Evolutionary conservation across 169 alveolate genomes (phyloP).

Genomic region (Plasmodium malariae): DNA sequence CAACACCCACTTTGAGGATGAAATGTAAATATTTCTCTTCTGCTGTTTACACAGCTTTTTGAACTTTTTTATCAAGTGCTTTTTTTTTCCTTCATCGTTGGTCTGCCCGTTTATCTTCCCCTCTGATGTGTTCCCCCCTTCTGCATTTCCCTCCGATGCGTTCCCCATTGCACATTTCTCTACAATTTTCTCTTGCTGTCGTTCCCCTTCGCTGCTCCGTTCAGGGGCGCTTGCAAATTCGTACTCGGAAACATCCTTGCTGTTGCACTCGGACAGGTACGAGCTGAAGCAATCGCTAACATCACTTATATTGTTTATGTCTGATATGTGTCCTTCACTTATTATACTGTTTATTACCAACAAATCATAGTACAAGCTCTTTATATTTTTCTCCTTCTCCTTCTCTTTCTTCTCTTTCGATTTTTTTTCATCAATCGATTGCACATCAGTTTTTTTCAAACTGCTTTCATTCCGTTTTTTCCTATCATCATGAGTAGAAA

Average conservation of each 20-base stretch:
- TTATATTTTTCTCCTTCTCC: neutral
- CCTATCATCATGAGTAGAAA: neutral
- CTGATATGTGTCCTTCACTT: conserved; percentile 29
- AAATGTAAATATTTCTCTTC: conserved; percentile 23
- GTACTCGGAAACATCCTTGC: conserved; percentile 43
- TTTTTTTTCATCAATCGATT: neutral
- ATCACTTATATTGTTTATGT: conserved; percentile 38
- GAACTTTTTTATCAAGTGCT: neutral
- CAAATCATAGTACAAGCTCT: conserved; percentile 8
- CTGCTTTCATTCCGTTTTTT: neutral
- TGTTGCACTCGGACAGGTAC: conserved; percentile 52
- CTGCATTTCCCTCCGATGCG: neutral
- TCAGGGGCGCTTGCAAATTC: neutral
- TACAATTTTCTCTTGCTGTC: neutral
- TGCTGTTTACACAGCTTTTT: conserved; percentile 41
- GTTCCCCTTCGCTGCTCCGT: neutral
- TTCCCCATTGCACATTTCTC: neutral
- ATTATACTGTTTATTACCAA: conserved; percentile 22
- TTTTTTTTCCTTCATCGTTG: neutral
- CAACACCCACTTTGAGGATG: conserved; percentile 57
- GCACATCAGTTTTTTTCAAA: neutral
- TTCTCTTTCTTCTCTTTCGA: neutral
- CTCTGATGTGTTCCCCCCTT: neutral
- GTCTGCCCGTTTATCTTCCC: neutral
- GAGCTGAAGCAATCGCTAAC: conserved; percentile 36